Evolutionary conservation across 1,139 yeast genomes (phyloP).

Genomic region (Diutina rugosa): DNA sequence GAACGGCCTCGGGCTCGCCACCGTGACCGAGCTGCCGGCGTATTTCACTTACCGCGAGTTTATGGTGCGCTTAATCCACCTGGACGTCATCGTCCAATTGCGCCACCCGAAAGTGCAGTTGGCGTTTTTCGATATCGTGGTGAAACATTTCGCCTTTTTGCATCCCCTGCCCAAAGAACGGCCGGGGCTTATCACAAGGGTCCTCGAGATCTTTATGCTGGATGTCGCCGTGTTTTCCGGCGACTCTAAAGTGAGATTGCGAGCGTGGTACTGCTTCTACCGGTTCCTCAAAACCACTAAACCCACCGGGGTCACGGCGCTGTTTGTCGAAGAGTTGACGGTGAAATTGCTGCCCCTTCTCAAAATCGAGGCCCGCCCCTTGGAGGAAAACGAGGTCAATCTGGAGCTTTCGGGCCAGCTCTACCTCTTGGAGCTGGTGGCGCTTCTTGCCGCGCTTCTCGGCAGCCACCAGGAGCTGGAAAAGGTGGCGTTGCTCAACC

Average conservation of each 20-base stretch:
- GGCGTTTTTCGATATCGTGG: slow-evolving; percentile 71
- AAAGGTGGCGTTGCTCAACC: slow-evolving; percentile 35
- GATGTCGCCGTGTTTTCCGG: slow-evolving; percentile 41
- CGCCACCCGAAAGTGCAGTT: slow-evolving; percentile 71
- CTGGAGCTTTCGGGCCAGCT: slow-evolving; percentile 56
- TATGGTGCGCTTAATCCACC: slow-evolving; percentile 50
- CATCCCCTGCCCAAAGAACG: neutral
- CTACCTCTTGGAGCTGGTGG: slow-evolving; percentile 72
- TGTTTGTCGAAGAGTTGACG: slow-evolving; percentile 23
- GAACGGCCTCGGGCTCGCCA: slow-evolving; percentile 55
- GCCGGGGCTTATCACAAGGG: slow-evolving; percentile 8
- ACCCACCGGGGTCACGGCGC: slow-evolving; percentile 35
- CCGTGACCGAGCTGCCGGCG: slow-evolving; percentile 51
- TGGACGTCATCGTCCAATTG: slow-evolving; percentile 25
- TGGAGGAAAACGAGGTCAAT: slow-evolving; percentile 43
- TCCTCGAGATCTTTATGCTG: slow-evolving; percentile 48
- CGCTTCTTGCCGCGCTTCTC: slow-evolving; percentile 44
- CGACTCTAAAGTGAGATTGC: slow-evolving; percentile 58
- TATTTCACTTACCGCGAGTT: slow-evolving; percentile 46
- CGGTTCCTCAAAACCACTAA: slow-evolving; percentile 71
- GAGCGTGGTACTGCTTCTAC: slow-evolving; percentile 85
- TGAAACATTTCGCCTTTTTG: slow-evolving; percentile 37
- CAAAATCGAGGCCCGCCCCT: slow-evolving; percentile 44
- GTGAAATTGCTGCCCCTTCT: slow-evolving; percentile 36
- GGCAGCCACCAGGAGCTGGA: slow-evolving; percentile 20